Conservation (phyloP, 495 filamentous ascomycete genomes). For the Aspergillus hancockii region DNA sequence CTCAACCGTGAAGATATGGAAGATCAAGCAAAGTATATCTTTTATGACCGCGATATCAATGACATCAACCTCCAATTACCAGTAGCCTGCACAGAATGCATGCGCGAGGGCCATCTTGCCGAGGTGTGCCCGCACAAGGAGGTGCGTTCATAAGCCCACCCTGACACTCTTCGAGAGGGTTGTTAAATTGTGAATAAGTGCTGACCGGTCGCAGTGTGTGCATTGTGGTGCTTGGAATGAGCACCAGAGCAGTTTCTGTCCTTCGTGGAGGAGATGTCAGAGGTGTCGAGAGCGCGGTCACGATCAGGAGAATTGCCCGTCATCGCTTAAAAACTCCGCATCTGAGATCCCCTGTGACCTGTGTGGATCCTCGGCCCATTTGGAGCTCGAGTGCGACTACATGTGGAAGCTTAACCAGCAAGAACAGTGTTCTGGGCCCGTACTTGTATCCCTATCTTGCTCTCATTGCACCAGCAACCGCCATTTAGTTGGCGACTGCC, state of each 20-base stretch:
- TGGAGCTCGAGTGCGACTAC: slow-evolving; percentile 45
- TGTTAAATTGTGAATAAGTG: not conserved
- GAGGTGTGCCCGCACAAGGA: slow-evolving; percentile 46
- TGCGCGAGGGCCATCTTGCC: slow-evolving; percentile 45
- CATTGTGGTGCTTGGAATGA: slow-evolving; percentile 44
- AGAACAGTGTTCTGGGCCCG: slow-evolving; percentile 23
- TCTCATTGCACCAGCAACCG: slow-evolving; percentile 45
- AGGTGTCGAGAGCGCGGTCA: slow-evolving; percentile 51
- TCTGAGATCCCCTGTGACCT: slow-evolving; percentile 47
- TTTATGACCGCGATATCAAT: slow-evolving; percentile 61
- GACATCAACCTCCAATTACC: slow-evolving; percentile 66
- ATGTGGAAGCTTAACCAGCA: slow-evolving; percentile 39
- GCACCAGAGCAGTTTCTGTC: slow-evolving; percentile 42
- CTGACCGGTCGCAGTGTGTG: slow-evolving; percentile 33
- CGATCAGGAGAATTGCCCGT: slow-evolving; percentile 35
- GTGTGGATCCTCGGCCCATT: slow-evolving; percentile 42
- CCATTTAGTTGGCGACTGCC: slow-evolving; percentile 53
- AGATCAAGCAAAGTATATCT: slow-evolving; percentile 40
- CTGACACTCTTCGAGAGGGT: not conserved
- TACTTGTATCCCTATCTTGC: slow-evolving; percentile 48
- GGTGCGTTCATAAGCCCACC: slow-evolving; percentile 26
- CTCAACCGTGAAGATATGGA: slow-evolving; percentile 44
- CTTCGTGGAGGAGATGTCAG: slow-evolving; percentile 43
- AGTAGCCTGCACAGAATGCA: slow-evolving; percentile 51
- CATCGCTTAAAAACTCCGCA: slow-evolving; percentile 38